Conservation (phyloP, 768 basidiomycete genomes). For the Rhodotorula babjevae region DNA sequence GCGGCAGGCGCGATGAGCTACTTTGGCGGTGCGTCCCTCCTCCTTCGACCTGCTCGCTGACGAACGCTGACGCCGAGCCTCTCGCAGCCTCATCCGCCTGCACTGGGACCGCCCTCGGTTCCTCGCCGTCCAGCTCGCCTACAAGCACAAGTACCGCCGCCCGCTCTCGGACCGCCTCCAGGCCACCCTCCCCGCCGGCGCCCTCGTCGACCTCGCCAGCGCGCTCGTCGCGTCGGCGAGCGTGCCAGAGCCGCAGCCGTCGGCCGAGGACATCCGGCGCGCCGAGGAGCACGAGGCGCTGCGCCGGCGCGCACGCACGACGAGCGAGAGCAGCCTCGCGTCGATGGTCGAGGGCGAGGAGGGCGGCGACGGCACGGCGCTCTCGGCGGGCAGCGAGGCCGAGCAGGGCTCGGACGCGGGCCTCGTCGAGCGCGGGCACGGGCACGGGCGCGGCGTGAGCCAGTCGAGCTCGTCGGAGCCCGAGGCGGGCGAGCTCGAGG, state of each 20-base stretch:
- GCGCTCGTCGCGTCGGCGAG: slow-evolving; percentile 12
- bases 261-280: slow-evolving; percentile 2
- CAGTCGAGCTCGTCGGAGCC: background rate
- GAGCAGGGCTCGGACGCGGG: background rate
- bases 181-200: slow-evolving; percentile 3
- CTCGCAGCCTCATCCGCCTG: slow-evolving; percentile 7
- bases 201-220: background rate
- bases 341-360: slow-evolving; percentile 15
- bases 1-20: slow-evolving; percentile 15
- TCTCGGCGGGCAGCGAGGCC: background rate
- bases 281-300: background rate
- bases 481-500: slow-evolving; percentile 26
- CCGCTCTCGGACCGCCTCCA: background rate
- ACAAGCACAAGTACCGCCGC: slow-evolving; percentile 22
- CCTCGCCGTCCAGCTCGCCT: slow-evolving; percentile 15
- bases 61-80: background rate
- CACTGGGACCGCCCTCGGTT: slow-evolving; percentile 35
- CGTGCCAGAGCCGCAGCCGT: slow-evolving; percentile 13
- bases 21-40: slow-evolving; percentile 21
- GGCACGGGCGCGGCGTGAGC: background rate
- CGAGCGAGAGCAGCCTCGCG: slow-evolving; percentile 16
- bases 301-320: background rate
- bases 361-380: background rate
- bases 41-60: too few relatives aligned
- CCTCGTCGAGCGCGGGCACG: background rate